Percentiles rank a stretch among this genome's conserved stretches.
phyloP scores from a whole-genome alignment of 2,329 filamentous ascomycete species.

The Hymenoscyphus infarciens region DNA sequence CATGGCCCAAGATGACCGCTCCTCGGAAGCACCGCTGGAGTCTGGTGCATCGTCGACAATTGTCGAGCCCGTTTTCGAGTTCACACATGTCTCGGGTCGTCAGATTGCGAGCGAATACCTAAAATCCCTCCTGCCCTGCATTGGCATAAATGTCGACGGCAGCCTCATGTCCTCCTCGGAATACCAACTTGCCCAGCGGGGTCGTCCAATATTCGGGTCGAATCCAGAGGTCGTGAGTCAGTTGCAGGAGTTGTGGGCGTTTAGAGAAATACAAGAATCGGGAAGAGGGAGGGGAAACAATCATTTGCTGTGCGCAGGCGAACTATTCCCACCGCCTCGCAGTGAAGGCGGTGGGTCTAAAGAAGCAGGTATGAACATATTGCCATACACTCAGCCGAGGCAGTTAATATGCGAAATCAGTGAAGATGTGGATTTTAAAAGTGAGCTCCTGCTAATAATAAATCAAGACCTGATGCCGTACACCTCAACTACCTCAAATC shows the following conservation, averaged over 20 bases:
- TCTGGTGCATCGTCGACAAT: not conserved
- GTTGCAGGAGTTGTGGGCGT: constrained; percentile 1
- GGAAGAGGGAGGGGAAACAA: not conserved
- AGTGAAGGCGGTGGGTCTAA: not conserved
- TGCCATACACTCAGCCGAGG: not conserved
- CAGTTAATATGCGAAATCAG: not conserved
- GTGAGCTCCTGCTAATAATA: not conserved
- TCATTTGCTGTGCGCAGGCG: not conserved
- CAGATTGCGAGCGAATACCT: constrained; percentile 3
- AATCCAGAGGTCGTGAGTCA: constrained; percentile 7
- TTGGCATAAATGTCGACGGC: constrained; percentile 5
- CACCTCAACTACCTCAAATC: not conserved
- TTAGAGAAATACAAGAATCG: constrained; percentile 5
- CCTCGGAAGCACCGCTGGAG: constrained; percentile 5
- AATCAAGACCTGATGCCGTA: not conserved
- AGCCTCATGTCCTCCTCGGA: constrained; percentile 11
- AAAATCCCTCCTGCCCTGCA: constrained; percentile 2
- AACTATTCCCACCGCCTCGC: not conserved
- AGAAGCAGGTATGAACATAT: not conserved
- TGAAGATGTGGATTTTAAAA: not conserved
- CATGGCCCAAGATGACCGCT: constrained; percentile 8
- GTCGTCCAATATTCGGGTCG: constrained; percentile 5
- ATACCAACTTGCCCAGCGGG: constrained; percentile 11
- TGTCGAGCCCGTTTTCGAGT: constrained; percentile 1
- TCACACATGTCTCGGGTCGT: not conserved